Evolutionary conservation across 129 eudicot genomes (phyloP).

Genomic region (Sambucus nigra): DNA sequence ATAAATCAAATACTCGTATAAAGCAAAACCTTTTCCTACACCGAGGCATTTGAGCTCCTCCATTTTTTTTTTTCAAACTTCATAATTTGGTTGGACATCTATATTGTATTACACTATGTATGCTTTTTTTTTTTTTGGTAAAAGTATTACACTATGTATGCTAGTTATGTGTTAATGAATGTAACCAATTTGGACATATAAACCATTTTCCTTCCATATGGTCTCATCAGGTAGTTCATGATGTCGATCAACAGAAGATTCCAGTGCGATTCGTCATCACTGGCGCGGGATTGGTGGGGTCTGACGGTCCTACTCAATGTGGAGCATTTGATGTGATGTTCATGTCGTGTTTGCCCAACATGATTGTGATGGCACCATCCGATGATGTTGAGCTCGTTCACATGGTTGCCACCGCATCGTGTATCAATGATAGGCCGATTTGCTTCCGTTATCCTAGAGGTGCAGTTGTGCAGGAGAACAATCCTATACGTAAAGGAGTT

Average conservation of each 20-base stretch:
- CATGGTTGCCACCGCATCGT: constrained; percentile 84
- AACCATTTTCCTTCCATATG: neutral
- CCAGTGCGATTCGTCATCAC: constrained; percentile 88
- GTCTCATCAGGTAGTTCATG: constrained; percentile 64
- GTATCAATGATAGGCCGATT: constrained; percentile 64
- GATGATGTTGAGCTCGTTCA: constrained; percentile 87
- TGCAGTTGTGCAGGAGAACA: constrained; percentile 40
- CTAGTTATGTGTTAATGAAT: too few species aligned
- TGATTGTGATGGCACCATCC: constrained; percentile 97
- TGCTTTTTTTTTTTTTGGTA: too few species aligned
- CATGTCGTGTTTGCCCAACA: constrained; percentile 94
- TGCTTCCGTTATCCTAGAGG: constrained; percentile 97
- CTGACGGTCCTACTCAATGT: constrained; percentile 68
- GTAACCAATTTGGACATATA: neutral
- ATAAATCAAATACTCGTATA: too few species aligned
- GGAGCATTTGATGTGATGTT: constrained; percentile 82
- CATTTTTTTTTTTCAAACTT: too few species aligned
- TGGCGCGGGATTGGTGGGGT: constrained; percentile 86
- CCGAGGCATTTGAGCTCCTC: too few species aligned
- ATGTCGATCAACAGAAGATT: constrained; percentile 81
- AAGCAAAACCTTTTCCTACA: too few species aligned
- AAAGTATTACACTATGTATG: too few species aligned
- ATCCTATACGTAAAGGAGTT: constrained; percentile 23
- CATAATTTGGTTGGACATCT: too few species aligned
- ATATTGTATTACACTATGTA: too few species aligned